Percentiles rank a stretch among this genome's conserved stretches.
Conservation (phyloP, 1,139 yeast species). For the Yarrowia galli region DNA sequence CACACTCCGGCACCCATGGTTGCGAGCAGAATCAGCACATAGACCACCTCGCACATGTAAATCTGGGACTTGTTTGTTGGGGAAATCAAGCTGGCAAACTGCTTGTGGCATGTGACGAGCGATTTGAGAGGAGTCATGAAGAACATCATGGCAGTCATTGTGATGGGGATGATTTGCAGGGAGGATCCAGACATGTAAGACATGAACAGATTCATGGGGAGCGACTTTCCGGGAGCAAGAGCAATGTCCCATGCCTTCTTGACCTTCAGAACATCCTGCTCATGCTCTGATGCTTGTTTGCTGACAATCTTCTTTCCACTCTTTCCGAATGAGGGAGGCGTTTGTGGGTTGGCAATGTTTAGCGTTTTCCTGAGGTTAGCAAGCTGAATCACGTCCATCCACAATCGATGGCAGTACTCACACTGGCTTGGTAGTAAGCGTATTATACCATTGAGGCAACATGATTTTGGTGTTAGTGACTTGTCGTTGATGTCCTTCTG, state of each 20-base stretch:
- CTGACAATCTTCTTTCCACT: constrained; percentile 38
- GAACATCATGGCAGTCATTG: constrained; percentile 87
- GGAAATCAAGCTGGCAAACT: constrained; percentile 51
- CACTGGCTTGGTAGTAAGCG: constrained; percentile 30
- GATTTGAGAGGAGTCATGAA: constrained; percentile 75
- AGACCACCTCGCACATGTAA: constrained; percentile 57
- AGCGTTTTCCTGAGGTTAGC: constrained; percentile 25
- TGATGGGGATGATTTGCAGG: constrained; percentile 86
- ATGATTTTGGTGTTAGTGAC: not conserved
- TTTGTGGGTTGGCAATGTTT: constrained; percentile 16
- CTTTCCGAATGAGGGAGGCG: constrained; percentile 24
- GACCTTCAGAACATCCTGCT: constrained; percentile 48
- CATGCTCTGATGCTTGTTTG: constrained; percentile 39
- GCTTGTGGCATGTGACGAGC: constrained; percentile 62
- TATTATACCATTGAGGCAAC: constrained; percentile 31
- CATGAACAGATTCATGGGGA: constrained; percentile 91
- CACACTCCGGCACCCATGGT: constrained; percentile 80
- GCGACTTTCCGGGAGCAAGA: constrained; percentile 76
- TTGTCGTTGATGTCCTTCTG: constrained; percentile 7
- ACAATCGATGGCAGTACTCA: not conserved
- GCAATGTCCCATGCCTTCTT: constrained; percentile 89
- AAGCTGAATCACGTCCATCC: not conserved
- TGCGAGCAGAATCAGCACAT: constrained; percentile 65
- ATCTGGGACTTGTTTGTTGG: constrained; percentile 55
- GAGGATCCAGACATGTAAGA: constrained; percentile 94